Conservation (phyloP, 257 asterid genomes). For the Fraxinus pennsylvanica region DNA sequence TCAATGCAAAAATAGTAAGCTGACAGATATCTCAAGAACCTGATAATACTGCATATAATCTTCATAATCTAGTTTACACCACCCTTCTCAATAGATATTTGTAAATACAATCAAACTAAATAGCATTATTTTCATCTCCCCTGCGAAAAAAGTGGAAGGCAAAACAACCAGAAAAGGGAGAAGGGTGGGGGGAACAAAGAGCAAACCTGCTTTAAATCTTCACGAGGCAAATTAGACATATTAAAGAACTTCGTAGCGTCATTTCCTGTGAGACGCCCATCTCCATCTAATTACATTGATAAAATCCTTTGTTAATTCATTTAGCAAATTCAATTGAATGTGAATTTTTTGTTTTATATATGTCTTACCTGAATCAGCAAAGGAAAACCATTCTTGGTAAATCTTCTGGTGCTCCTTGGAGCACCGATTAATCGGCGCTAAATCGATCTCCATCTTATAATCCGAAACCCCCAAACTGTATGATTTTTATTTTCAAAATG, state of each 20-base stretch:
- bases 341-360: background rate
- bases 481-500: conserved; percentile 2
- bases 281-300: conserved; percentile 58
- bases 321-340: background rate
- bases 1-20: background rate
- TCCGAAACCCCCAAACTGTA: background rate
- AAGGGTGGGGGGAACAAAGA: background rate
- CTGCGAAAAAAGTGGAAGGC: background rate
- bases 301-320: background rate
- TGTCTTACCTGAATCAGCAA: conserved; percentile 75
- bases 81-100: background rate
- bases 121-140: background rate
- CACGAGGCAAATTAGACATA: conserved; percentile 83
- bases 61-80: background rate
- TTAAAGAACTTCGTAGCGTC: conserved; percentile 91
- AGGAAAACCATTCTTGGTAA: conserved; percentile 74
- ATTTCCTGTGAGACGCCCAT: conserved; percentile 78
- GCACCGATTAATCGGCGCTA: conserved; percentile 73
- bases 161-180: background rate
- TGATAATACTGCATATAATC: too few species aligned
- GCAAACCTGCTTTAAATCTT: conserved; percentile 81
- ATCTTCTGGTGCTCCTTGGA: conserved; percentile 78
- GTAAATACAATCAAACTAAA: background rate
- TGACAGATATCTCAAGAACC: too few species aligned
- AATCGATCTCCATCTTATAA: conserved; percentile 70